Conservation (phyloP, 2,329 filamentous ascomycete genomes). For the Colletotrichum chrysophilum region DNA sequence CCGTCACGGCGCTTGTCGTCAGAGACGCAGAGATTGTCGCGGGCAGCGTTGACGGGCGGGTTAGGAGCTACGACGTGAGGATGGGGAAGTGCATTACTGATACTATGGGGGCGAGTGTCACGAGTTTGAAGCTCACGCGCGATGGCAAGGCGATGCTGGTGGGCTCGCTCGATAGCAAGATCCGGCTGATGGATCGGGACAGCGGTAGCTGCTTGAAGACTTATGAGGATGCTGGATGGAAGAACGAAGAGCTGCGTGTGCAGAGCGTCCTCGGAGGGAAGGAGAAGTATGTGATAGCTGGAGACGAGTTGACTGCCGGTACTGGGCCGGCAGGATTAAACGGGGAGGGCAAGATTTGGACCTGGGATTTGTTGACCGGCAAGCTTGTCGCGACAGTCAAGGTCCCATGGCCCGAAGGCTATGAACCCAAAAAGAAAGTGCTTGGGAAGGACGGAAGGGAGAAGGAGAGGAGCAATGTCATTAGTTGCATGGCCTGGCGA, state of each 20-base stretch:
- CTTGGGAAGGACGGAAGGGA: slow-evolving; percentile 66
- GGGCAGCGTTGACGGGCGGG: slow-evolving; percentile 84
- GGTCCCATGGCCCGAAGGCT: slow-evolving; percentile 59
- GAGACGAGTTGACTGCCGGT: slow-evolving; percentile 68
- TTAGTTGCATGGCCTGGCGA: slow-evolving; percentile 68
- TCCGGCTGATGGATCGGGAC: slow-evolving; percentile 82
- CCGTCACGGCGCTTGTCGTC: slow-evolving; percentile 58
- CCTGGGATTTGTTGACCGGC: slow-evolving; percentile 85
- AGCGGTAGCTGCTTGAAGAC: slow-evolving; percentile 76
- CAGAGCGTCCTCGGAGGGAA: slow-evolving; percentile 76
- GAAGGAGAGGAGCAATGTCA: slow-evolving; percentile 63
- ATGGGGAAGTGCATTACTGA: slow-evolving; percentile 75
- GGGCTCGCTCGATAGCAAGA: slow-evolving; percentile 74
- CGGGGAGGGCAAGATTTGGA: slow-evolving; percentile 68
- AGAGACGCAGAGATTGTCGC: slow-evolving; percentile 65
- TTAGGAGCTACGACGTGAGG: slow-evolving; percentile 82
- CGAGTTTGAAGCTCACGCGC: slow-evolving; percentile 72
- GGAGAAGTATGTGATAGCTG: slow-evolving; percentile 80
- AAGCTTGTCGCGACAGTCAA: slow-evolving; percentile 67
- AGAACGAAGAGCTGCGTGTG: slow-evolving; percentile 76
- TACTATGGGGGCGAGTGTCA: slow-evolving; percentile 74
- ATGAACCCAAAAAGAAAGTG: slow-evolving; percentile 53
- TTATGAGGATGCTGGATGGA: slow-evolving; percentile 64
- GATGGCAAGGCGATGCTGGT: slow-evolving; percentile 79
- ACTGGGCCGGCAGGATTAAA: slow-evolving; percentile 26